Percentiles rank a stretch among this genome's conserved stretches.
Evolutionary conservation across 345 rosid genomes (phyloP).

Genomic region (Carallia brachiata): DNA sequence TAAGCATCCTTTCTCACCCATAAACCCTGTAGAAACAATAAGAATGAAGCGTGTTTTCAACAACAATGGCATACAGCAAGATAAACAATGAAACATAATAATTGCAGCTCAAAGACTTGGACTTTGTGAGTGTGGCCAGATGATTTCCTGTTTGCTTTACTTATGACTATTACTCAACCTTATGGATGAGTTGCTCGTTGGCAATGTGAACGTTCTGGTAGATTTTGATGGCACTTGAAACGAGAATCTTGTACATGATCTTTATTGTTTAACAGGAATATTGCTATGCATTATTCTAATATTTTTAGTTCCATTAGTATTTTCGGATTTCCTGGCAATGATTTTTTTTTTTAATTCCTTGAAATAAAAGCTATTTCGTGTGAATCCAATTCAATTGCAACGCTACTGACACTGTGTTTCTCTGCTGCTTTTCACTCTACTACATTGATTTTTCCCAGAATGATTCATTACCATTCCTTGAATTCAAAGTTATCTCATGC

Average conservation of each 20-base stretch:
- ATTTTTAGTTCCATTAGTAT: no score
- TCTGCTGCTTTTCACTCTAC: conserved; percentile 29
- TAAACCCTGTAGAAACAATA: no score
- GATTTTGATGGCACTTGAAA: neutral
- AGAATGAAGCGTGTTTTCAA: no score
- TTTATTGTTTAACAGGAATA: neutral
- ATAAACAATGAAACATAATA: no score
- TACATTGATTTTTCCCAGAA: conserved; percentile 11
- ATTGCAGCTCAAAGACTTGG: no score
- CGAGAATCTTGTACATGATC: neutral
- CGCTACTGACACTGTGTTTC: conserved; percentile 3
- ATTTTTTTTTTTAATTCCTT: neutral
- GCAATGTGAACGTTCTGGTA: neutral
- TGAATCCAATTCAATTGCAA: neutral
- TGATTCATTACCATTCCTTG: neutral
- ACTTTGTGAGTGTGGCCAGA: no score
- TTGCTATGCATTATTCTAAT: neutral
- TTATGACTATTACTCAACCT: no score
- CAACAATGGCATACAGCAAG: no score
- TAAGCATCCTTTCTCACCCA: no score
- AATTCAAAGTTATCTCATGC: conserved; percentile 1
- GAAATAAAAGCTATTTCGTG: conserved; percentile 1
- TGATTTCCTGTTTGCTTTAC: no score
- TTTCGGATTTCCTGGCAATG: no score
- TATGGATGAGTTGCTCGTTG: neutral